Conservation (phyloP, 108 stramenopile genomes). For the Pseudonitzschia multistriata region DNA sequence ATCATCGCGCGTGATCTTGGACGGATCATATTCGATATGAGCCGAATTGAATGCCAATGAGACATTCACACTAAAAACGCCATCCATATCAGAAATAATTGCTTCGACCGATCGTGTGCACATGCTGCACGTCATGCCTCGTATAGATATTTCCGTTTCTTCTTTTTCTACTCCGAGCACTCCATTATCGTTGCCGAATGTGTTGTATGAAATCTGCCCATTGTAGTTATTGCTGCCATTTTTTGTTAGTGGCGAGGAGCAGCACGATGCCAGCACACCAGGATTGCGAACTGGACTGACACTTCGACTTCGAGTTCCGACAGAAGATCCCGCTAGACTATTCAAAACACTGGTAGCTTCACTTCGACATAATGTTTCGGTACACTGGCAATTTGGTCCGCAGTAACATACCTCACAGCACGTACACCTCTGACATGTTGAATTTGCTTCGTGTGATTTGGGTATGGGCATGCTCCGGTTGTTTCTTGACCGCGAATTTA, state of each 20-base stretch:
- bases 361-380: slow-evolving; percentile 34
- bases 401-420: slow-evolving; percentile 30
- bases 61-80: slow-evolving; percentile 27
- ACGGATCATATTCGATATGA: slow-evolving; percentile 22
- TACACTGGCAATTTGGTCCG: slow-evolving; percentile 35
- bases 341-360: slow-evolving; percentile 33
- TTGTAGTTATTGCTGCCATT: not conserved
- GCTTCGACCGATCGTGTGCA: slow-evolving; percentile 33
- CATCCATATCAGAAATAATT: slow-evolving; percentile 12
- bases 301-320: no score
- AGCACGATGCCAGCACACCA: not conserved
- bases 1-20: slow-evolving; percentile 5
- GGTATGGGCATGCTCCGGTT: no score
- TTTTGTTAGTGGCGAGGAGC: not conserved
- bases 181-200: not conserved
- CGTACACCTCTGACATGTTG: not conserved
- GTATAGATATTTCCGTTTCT: slow-evolving; percentile 25
- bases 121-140: slow-evolving; percentile 57
- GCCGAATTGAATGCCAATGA: slow-evolving; percentile 41
- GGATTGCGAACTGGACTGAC: no score
- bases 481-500: no score
- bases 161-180: slow-evolving; percentile 2
- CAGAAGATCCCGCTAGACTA: slow-evolving; percentile 15
- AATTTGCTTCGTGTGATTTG: no score
- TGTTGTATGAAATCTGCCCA: not conserved